Evolutionary conservation across 2,329 filamentous ascomycete genomes (phyloP), one percentile per base, ranked within the genome.

Genomic region (Cladosporium sp.): DNA sequence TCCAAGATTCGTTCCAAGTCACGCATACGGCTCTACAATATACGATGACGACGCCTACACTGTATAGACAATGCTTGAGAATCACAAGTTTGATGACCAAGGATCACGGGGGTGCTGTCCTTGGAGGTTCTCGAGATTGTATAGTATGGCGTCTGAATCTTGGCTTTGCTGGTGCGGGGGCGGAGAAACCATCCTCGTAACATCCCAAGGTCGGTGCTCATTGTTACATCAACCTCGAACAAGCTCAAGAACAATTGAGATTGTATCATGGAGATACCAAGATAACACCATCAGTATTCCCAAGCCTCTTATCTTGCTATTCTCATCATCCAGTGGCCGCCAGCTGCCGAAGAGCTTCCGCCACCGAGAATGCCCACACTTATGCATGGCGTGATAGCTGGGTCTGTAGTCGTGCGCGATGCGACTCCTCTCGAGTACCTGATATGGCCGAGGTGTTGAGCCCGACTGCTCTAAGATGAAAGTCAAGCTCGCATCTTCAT

Each of bases 371-470:
- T 55, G 49, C 26, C 49, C 49, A 37, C 46, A 55, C 33, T 23
- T 52, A 55, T 55, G 60, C 50, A 63, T 63, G 60, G 60, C 60
- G 60, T 63, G 60, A 63, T 55, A 63, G 60, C 60, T 55, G 33
- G 60, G 60, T 16, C 40, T 35, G 18, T 46, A 29, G 60, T 55
- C 60, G 60, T 63, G 60, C 56, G 56, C 35, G 56, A 46, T 59
- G 16, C 56, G 21, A 46, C 56, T 59, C 37, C 56, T 59, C 56
- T 44, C 56, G 37, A 46, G 23, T 37, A 26, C 14, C 3, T 26
- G 23, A 5, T 10, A n/a, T 46, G 56, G 37, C 56, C 56, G 56
- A 59, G 37, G 56, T 59, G 33, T 18, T 31, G 11, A 59, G 14
- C 18, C 18, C 26, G 16, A 35, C 1, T 18, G 31, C 23, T 57